Percentiles rank a stretch among this genome's conserved stretches.
These are phyloP conservation scores for Pseudogymnoascus sp. DNA, from an alignment of 2,329 filamentous ascomycete species.

Conservation along the genomic window DNA sequence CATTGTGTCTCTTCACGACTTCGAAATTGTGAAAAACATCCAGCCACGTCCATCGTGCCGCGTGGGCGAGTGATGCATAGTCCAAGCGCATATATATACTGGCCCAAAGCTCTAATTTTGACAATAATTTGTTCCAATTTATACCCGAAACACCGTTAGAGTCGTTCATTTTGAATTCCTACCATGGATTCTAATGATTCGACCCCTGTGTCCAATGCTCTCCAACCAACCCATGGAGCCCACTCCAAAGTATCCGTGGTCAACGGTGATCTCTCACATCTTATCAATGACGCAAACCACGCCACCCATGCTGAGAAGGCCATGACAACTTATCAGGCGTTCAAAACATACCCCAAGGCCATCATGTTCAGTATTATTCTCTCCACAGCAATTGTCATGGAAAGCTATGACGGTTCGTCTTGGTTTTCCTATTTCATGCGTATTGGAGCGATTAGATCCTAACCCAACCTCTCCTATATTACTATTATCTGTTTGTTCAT, in stretches of 20 bases:
- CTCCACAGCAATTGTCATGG: slow-evolving; percentile 35
- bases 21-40: background rate
- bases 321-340: background rate
- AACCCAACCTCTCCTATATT: slow-evolving; percentile 11
- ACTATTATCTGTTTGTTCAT: slow-evolving; percentile 27
- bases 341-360: background rate
- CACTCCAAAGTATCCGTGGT: background rate
- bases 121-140: background rate
- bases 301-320: slow-evolving; percentile 10
- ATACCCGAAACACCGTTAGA: background rate
- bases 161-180: background rate
- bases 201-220: background rate
- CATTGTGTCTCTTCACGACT: background rate
- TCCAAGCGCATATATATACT: background rate
- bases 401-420: slow-evolving; percentile 31
- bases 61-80: background rate
- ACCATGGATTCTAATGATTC: background rate
- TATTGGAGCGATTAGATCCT: background rate
- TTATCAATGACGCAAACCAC: background rate
- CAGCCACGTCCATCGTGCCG: background rate
- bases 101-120: background rate
- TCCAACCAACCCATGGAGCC: background rate
- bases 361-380: slow-evolving; percentile 23
- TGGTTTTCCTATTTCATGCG: background rate
- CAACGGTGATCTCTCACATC: background rate